A percentile compares a stretch with the other conserved stretches of the same genome.
phyloP scores from a whole-genome alignment of 2,329 filamentous ascomycete genomes.

The Cladobotryum protrusum region DNA sequence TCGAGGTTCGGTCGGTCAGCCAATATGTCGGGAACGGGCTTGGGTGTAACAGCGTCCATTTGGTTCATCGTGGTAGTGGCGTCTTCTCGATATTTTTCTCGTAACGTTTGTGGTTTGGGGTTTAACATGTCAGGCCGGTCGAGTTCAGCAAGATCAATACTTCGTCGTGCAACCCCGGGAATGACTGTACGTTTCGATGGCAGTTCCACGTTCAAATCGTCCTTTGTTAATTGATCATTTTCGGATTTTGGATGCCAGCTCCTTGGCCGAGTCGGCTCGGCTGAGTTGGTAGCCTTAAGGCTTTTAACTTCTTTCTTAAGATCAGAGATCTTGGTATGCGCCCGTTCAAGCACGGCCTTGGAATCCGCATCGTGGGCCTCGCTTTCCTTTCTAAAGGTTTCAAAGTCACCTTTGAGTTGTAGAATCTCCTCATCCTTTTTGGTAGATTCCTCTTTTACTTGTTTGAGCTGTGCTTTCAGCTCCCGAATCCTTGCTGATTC shows the following conservation, averaged over 20 bases:
- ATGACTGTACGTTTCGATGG: background rate
- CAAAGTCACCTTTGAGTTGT: conserved; percentile 46
- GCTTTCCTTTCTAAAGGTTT: conserved; percentile 46
- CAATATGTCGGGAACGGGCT: conserved; percentile 13
- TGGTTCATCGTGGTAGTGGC: conserved; percentile 14
- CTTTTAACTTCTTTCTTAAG: conserved; percentile 48
- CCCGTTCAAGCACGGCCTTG: conserved; percentile 48
- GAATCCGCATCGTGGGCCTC: conserved; percentile 50
- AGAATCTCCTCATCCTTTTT: conserved; percentile 45
- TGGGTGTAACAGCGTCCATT: conserved; percentile 13
- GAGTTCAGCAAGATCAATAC: conserved; percentile 23
- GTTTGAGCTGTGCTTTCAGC: conserved; percentile 36
- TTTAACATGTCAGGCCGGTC: conserved; percentile 13
- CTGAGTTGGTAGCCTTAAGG: conserved; percentile 30
- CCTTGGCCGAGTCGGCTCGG: conserved; percentile 19
- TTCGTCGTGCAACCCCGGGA: conserved; percentile 17
- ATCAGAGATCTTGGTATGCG: conserved; percentile 50
- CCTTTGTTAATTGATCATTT: conserved; percentile 11
- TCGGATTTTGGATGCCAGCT: conserved; percentile 25
- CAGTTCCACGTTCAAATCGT: background rate
- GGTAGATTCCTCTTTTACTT: conserved; percentile 37
- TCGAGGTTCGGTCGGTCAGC: conserved; percentile 23
- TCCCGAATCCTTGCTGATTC: conserved; percentile 27
- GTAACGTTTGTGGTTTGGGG: conserved; percentile 22
- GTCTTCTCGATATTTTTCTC: conserved; percentile 31